Evolutionary conservation across 208 protist genomes (phyloP).

Genomic region (Trypanosoma conorhini): DNA sequence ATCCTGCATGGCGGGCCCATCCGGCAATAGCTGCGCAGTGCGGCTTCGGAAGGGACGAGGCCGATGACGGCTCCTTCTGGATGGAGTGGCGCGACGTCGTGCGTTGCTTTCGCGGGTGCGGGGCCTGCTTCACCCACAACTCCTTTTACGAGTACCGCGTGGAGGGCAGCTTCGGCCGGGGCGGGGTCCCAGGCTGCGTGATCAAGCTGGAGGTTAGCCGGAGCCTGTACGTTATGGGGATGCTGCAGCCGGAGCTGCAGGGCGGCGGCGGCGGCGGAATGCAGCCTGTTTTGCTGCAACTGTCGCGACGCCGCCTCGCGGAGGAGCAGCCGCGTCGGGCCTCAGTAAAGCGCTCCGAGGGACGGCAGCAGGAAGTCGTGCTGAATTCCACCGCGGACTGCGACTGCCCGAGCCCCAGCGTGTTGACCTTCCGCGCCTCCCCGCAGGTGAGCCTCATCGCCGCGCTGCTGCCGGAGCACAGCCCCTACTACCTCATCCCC

Average conservation of each 20-base stretch:
- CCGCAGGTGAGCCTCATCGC: slow-evolving; percentile 6
- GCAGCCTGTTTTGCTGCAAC: slow-evolving; percentile 2
- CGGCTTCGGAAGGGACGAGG: slow-evolving; percentile 28
- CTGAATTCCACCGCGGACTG: slow-evolving; percentile 8
- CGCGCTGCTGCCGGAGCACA: slow-evolving; percentile 10
- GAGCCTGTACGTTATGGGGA: background rate
- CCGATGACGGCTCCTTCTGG: slow-evolving; percentile 64
- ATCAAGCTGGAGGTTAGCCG: slow-evolving; percentile 11
- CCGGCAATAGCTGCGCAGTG: slow-evolving; percentile 3
- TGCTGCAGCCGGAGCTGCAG: slow-evolving; percentile 3
- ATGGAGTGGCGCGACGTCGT: slow-evolving; percentile 77
- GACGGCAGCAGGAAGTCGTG: slow-evolving; percentile 2
- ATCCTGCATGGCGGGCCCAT: slow-evolving; percentile 1
- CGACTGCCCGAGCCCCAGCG: background rate
- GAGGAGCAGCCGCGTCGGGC: background rate
- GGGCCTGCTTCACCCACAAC: slow-evolving; percentile 68
- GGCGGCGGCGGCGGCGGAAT: background rate
- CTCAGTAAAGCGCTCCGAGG: no score
- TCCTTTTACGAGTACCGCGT: slow-evolving; percentile 72
- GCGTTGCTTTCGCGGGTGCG: slow-evolving; percentile 66
- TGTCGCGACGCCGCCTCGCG: background rate
- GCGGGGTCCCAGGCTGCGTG: background rate
- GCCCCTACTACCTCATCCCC: slow-evolving; percentile 24
- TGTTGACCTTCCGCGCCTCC: background rate
- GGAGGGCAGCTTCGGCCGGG: slow-evolving; percentile 41